phyloP scores from a whole-genome alignment of 2,329 filamentous ascomycete species.

The Colletotrichum agaves region DNA sequence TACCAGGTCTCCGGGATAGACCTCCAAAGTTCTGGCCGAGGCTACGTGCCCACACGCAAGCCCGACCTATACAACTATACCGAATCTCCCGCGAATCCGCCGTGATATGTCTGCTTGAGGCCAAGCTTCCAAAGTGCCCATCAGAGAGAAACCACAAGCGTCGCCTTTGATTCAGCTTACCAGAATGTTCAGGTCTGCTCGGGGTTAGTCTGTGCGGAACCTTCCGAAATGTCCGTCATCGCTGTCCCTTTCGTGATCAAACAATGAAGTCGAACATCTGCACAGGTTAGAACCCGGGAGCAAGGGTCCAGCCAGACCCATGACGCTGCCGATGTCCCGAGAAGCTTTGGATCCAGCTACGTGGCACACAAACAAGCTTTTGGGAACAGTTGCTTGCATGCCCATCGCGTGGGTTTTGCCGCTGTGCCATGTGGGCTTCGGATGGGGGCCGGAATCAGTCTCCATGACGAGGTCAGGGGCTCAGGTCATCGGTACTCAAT shows the following conservation, averaged over 20 bases:
- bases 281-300: background rate
- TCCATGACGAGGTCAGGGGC: background rate
- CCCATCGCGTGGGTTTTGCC: background rate
- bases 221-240: no score
- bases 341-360: background rate
- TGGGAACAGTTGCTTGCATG: background rate
- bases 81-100: no score
- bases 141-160: no score
- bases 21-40: no score
- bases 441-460: background rate
- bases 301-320: background rate
- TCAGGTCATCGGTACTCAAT: background rate
- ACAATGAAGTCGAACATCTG: background rate
- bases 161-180: no score
- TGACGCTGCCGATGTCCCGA: background rate
- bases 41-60: no score
- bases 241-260: background rate
- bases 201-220: no score
- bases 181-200: no score
- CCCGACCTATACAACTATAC: no score
- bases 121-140: no score
- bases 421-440: background rate
- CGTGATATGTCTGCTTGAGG: no score
- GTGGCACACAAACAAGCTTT: background rate
- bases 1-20: no score